Base-by-base conservation (phyloP, 2,329 filamentous ascomycete species). In the Cercospora nicotianae region DNA sequence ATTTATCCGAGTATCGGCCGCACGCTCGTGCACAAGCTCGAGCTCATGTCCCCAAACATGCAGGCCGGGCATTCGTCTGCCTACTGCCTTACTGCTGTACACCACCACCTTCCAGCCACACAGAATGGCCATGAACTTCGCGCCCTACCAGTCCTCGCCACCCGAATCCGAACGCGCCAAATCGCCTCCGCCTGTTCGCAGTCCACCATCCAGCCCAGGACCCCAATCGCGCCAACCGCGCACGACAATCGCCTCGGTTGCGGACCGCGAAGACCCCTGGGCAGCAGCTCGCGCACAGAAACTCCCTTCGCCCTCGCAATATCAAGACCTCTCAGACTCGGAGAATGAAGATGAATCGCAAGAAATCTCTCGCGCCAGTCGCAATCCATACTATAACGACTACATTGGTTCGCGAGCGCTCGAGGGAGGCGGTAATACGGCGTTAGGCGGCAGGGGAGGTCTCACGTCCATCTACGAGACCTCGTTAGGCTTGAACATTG, bases 101-200 rank as follows among this genome's bases (percentile, higher is more conserved):
- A 57, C 10, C 53, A 30, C 8, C 53, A 57, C 5, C 26, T 58
- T 26, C 26, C 53, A 10, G 8, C 2, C 53, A 18, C 23, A n/a
- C 55, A 72, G 42, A 53, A 76, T 75, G 72, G 82, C 75, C 65
- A 95, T 95, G 91, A 92, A 97, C 83, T 99, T 98, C 79, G 95
- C 95, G 57, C 95, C 95, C 42, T 99, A 98, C 82, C 95, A 98
- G 83, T 94, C 94, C 80, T 91, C 91, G 60, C 91, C 91, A 16
- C 95, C 95, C 9, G 94, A 98, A 82, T 86, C 90, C 74, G 88
- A 89, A 73, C 92, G 94, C 76, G 89, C 91, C 63, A 86, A 93
- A 78, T 96, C 92, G 20, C 92, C 93, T 63, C 86, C 89, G 10
- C 81, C 79, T 65, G 84, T 72, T 87, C 91, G 78, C 80, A 89